Evolutionary conservation across 2,329 filamentous ascomycete species (phyloP).

Genomic region (Ophiostoma quercus): DNA sequence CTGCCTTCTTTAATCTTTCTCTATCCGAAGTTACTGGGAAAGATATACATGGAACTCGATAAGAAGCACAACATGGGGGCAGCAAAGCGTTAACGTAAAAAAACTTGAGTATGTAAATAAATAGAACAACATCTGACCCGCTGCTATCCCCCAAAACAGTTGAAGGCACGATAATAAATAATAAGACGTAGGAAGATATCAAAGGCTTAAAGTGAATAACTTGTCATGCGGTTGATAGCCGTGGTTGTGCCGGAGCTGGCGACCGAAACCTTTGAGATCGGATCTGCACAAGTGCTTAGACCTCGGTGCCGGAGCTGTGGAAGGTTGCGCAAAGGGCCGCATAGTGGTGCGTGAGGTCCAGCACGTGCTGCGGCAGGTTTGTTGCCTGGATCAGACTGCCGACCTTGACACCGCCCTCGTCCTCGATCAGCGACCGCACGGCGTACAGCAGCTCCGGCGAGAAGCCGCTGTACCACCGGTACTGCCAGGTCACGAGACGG

Average conservation of each 20-base stretch:
- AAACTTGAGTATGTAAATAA: neutral
- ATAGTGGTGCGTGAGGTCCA: constrained; percentile 94
- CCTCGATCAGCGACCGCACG: constrained; percentile 89
- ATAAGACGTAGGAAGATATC: neutral
- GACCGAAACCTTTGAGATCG: neutral
- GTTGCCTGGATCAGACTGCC: constrained; percentile 96
- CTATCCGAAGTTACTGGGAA: neutral
- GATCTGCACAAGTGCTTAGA: constrained; percentile 46
- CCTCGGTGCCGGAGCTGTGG: constrained; percentile 86
- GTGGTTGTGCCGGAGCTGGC: neutral
- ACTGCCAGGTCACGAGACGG: constrained; percentile 92
- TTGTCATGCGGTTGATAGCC: neutral
- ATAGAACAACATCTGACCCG: neutral
- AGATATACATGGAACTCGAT: neutral
- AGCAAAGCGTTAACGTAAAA: neutral
- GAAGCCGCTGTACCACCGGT: constrained; percentile 99
- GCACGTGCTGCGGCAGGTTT: constrained; percentile 82
- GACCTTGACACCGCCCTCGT: constrained; percentile 95
- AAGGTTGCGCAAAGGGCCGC: constrained; percentile 92
- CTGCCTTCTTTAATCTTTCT: neutral
- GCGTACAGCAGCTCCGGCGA: constrained; percentile 84
- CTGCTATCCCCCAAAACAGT: constrained; percentile 3
- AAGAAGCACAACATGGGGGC: neutral
- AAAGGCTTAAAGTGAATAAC: neutral
- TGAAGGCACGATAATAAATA: neutral